These are phyloP conservation scores for Clavaria fumosa DNA, from an alignment of 768 basidiomycete species.

Conservation along the genomic window DNA sequence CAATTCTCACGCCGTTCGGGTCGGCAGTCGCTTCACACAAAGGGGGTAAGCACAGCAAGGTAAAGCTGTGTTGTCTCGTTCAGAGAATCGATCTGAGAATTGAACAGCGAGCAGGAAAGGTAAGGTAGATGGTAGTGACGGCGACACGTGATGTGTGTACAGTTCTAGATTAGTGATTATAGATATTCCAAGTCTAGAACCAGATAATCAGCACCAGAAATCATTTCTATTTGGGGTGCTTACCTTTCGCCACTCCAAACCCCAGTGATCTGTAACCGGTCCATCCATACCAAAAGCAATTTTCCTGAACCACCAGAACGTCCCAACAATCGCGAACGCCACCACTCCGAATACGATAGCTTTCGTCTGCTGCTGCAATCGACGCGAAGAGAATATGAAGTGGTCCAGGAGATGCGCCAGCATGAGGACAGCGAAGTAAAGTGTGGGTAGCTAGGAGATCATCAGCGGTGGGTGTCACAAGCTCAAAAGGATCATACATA, in stretches of 20 bases:
- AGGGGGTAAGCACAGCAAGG: too few relatives aligned
- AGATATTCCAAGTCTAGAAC: constrained; percentile 6
- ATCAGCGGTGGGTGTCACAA: too few relatives aligned
- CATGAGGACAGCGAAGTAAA: constrained; percentile 96
- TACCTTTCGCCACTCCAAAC: constrained; percentile 63
- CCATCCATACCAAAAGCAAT: constrained; percentile 89
- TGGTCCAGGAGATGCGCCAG: constrained; percentile 83
- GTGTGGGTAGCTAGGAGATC: constrained; percentile 69
- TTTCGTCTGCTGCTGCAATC: constrained; percentile 50
- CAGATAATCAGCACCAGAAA: not conserved
- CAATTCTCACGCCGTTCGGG: too few relatives aligned
- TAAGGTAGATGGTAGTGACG: too few relatives aligned
- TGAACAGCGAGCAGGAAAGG: too few relatives aligned
- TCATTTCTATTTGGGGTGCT: constrained; percentile 11
- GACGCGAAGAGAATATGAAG: constrained; percentile 69
- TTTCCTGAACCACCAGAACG: constrained; percentile 92
- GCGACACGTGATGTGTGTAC: too few relatives aligned
- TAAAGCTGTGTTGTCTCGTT: too few relatives aligned
- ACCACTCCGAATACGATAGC: constrained; percentile 52
- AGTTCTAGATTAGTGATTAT: not conserved
- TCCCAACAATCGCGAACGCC: constrained; percentile 43
- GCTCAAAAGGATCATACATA: constrained; percentile 52
- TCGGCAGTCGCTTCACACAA: too few relatives aligned
- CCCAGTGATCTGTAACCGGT: constrained; percentile 64
- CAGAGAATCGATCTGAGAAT: too few relatives aligned